Evolutionary conservation across 2,329 filamentous ascomycete species (phyloP).

Genomic region (Colletotrichum camelliae): DNA sequence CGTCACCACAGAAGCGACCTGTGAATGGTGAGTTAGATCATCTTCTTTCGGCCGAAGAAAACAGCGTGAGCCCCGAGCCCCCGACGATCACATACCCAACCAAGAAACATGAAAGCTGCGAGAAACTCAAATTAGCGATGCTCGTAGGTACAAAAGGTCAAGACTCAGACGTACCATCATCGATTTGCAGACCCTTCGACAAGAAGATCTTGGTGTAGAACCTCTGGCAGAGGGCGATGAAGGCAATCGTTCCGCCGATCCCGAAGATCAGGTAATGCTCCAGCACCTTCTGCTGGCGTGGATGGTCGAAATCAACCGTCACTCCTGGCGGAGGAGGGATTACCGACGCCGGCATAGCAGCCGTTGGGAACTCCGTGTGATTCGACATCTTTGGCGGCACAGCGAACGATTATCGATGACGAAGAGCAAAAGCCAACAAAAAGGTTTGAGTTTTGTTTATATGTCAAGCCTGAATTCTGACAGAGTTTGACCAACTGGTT

Average conservation of each 20-base stretch:
- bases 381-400: background rate
- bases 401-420: background rate
- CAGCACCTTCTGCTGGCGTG: constrained; percentile 21
- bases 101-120: constrained; percentile 23
- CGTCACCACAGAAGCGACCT: constrained; percentile 9
- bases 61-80: background rate
- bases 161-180: constrained; percentile 19
- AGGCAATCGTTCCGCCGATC: constrained; percentile 22
- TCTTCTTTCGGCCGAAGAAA: background rate
- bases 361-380: background rate
- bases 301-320: constrained; percentile 16
- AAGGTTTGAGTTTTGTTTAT: background rate
- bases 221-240: constrained; percentile 23
- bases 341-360: background rate
- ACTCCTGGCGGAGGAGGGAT: background rate
- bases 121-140: background rate
- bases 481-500: background rate
- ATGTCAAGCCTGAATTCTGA: background rate
- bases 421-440: background rate
- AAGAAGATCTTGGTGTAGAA: constrained; percentile 33
- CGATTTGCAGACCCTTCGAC: constrained; percentile 24
- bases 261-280: constrained; percentile 28
- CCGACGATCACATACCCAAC: constrained; percentile 13
- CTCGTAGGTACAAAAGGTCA: background rate
- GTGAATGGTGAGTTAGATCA: background rate